These are phyloP conservation scores for Ceratocystiopsis minuta DNA, from an alignment of 2,329 filamentous ascomycete species.

Conservation along the genomic window DNA sequence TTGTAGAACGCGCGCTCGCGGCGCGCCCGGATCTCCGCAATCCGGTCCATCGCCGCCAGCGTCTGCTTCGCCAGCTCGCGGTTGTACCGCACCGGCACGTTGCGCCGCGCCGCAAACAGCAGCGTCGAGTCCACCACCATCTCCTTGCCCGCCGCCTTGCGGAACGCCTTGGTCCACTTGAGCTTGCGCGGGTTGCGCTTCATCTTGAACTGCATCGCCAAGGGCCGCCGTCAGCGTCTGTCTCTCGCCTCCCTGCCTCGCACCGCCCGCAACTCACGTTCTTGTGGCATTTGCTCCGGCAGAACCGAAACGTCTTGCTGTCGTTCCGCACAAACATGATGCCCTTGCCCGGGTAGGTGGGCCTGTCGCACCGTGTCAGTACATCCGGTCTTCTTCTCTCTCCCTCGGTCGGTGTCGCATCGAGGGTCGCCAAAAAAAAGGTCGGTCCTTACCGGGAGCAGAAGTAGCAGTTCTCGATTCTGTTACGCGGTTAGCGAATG, in stretches of 20 bases:
- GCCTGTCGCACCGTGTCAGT: constrained; percentile 13
- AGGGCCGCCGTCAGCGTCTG: not conserved
- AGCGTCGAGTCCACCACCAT: constrained; percentile 91
- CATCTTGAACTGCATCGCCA: constrained; percentile 71
- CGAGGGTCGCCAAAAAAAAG: not conserved
- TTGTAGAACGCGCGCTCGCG: constrained; percentile 89
- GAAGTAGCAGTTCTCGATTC: constrained; percentile 52
- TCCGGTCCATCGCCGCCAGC: constrained; percentile 77
- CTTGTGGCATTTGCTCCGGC: constrained; percentile 40
- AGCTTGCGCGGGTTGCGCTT: constrained; percentile 95
- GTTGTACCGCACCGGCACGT: constrained; percentile 91
- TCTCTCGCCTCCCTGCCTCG: too few species aligned
- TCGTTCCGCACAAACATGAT: constrained; percentile 35
- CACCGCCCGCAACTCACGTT: constrained; percentile 24
- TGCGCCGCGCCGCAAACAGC: constrained; percentile 79
- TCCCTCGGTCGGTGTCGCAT: constrained; percentile 24
- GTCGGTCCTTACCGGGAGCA: constrained; percentile 35
- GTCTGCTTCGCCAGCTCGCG: constrained; percentile 77
- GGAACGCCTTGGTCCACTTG: constrained; percentile 92
- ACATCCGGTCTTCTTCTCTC: constrained; percentile 28
- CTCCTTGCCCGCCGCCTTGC: constrained; percentile 64
- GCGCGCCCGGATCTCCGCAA: constrained; percentile 65
- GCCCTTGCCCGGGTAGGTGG: constrained; percentile 36
- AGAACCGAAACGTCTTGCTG: constrained; percentile 38
- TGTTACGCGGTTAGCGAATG: constrained; percentile 9